A percentile compares a stretch with the other conserved stretches of the same genome.
phyloP scores from a whole-genome alignment of 2,329 filamentous ascomycete species.

The Aspergillus proliferans region DNA sequence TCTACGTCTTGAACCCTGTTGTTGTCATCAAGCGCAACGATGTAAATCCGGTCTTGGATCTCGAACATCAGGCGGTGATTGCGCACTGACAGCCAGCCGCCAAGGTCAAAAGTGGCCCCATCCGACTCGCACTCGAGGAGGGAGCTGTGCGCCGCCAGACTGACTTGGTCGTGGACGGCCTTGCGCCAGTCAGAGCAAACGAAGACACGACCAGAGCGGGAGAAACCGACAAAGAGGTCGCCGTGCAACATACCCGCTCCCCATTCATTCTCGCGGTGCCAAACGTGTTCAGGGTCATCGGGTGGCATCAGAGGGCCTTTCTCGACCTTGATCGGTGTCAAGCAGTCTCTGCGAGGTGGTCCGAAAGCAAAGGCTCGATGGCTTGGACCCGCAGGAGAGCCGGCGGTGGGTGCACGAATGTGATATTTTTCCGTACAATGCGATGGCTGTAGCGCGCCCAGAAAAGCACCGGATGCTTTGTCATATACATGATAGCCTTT shows the following conservation, averaged over 20 bases:
- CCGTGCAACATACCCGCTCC: slow-evolving; percentile 42
- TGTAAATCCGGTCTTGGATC: slow-evolving; percentile 38
- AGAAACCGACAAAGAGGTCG: slow-evolving; percentile 40
- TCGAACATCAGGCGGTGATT: slow-evolving; percentile 41
- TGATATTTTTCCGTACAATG: slow-evolving; percentile 28
- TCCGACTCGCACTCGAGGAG: slow-evolving; percentile 40
- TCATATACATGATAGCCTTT: slow-evolving; percentile 40
- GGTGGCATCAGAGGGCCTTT: background rate
- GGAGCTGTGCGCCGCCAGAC: slow-evolving; percentile 21
- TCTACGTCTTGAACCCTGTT: slow-evolving; percentile 19
- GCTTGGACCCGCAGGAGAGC: slow-evolving; percentile 13
- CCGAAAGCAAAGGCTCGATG: slow-evolving; percentile 12
- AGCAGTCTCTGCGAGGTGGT: slow-evolving; percentile 16
- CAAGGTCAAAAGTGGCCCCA: slow-evolving; percentile 38
- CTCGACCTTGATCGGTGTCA: slow-evolving; percentile 21
- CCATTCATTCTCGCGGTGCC: slow-evolving; percentile 41
- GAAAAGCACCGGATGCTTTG: slow-evolving; percentile 32
- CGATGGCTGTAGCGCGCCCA: slow-evolving; percentile 35
- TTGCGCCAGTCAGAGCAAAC: slow-evolving; percentile 41
- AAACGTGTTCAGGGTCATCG: slow-evolving; percentile 16
- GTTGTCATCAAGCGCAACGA: slow-evolving; percentile 35
- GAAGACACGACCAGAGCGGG: slow-evolving; percentile 38
- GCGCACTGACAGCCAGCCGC: slow-evolving; percentile 42
- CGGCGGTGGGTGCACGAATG: slow-evolving; percentile 22
- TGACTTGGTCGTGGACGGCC: slow-evolving; percentile 23